Base-by-base conservation (phyloP, 2,329 filamentous ascomycete genomes). In the Fusarium tanahbumbuense region DNA sequence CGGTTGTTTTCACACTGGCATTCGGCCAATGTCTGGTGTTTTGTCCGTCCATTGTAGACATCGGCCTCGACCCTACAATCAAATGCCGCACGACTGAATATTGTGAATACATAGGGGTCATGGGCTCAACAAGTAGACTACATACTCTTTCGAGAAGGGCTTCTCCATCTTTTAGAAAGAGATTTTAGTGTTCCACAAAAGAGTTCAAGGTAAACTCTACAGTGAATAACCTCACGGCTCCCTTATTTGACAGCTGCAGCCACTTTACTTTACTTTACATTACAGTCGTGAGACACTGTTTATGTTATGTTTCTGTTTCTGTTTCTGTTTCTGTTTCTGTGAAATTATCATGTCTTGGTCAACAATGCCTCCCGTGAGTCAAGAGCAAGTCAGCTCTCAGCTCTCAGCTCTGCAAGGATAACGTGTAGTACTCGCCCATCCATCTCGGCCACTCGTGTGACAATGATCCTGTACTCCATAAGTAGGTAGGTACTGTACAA, bases 41-140 rank as follows among this genome's bases (percentile, higher is more conserved):
- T n/a, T 37, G 18, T 12, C 34, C 46, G 13, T 48, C 13, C n/a
- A 48, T 49, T 22, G 18, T 18, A 34, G 16, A 16, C 15, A 9
- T n/a, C 18, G 34, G n/a, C 10, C 34, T 37, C 34, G 34, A 37
- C 34, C 34, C 34, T 37, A 37, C 34, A 25, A 22, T 56, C 54
- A 69, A 66, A 61, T 65, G 49, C 48, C 40, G 45, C 46, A 40
- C 34, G 37, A 49, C 28, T n/a, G 34, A 37, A 34, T 34, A 34
- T 34, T 34, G 32, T 16, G 32, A 45, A 55, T 28, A 28, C 11
- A 28, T 44, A 18, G 12, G 20, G 40, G 40, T 27, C 32, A 34
- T 34, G 16, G 16, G 16, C 9, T 34, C 16, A 34, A 34, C 32
- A 37, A 37, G 34, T 37, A n/a, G 10, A 37, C 18, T n/a, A 37